Conservation (phyloP, 495 filamentous ascomycete genomes). For the Cudoniella acicularis region DNA sequence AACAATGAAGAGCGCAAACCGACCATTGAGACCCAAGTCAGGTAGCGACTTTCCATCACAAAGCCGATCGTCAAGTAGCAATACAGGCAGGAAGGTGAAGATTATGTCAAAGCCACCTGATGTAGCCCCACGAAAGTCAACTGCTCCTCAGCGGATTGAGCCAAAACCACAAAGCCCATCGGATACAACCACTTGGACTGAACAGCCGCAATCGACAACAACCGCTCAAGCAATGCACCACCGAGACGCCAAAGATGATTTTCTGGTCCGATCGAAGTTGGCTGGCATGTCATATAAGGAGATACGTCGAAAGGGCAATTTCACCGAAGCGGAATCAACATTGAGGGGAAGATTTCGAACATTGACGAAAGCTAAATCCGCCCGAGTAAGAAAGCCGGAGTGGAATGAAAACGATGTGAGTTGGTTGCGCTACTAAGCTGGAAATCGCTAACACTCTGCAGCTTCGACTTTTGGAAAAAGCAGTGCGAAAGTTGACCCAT, state of each 20-base stretch:
- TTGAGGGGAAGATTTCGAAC: slow-evolving; percentile 76
- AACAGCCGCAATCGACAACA: not conserved
- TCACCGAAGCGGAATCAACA: slow-evolving; percentile 81
- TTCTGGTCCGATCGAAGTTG: slow-evolving; percentile 60
- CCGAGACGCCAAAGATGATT: slow-evolving; percentile 48
- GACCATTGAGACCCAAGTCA: slow-evolving; percentile 5
- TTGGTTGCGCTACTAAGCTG: no score
- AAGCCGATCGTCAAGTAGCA: not conserved
- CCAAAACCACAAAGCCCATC: slow-evolving; percentile 3
- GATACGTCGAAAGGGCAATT: slow-evolving; percentile 62
- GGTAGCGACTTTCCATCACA: not conserved
- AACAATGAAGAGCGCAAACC: slow-evolving; percentile 5
- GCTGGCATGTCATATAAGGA: slow-evolving; percentile 75
- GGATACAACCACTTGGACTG: not conserved
- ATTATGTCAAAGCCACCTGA: not conserved
- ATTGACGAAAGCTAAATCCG: slow-evolving; percentile 70
- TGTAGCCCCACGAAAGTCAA: not conserved
- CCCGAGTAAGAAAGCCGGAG: slow-evolving; percentile 72
- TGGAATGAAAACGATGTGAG: slow-evolving; percentile 79
- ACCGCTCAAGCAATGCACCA: slow-evolving; percentile 13
- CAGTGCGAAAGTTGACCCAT: slow-evolving; percentile 36
- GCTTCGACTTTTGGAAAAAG: slow-evolving; percentile 46
- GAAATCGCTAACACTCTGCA: slow-evolving; percentile 31
- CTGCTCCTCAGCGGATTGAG: slow-evolving; percentile 5
- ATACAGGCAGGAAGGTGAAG: not conserved